These are phyloP conservation scores for Colletotrichum shisoi DNA, from an alignment of 2,329 filamentous ascomycete genomes.

Conservation along the genomic window DNA sequence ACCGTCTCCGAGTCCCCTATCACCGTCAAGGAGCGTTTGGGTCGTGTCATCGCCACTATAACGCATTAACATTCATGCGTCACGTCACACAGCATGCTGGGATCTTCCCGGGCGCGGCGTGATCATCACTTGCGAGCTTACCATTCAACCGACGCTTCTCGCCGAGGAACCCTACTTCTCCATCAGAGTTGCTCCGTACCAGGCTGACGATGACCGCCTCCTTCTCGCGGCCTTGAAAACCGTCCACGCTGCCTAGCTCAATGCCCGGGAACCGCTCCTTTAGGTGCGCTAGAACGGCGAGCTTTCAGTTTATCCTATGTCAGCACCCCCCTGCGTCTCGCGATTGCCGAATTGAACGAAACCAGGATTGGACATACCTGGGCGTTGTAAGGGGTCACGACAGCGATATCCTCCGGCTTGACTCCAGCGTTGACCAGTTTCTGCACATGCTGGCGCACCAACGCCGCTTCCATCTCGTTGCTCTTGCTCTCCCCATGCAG, in stretches of 20 bases:
- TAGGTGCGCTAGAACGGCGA: slow-evolving; percentile 79
- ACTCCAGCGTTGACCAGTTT: slow-evolving; percentile 82
- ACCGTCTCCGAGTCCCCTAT: slow-evolving; percentile 96
- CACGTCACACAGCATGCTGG: slow-evolving; percentile 7
- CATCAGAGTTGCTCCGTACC: slow-evolving; percentile 87
- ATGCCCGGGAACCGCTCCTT: slow-evolving; percentile 84
- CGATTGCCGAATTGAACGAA: neutral
- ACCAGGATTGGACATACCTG: slow-evolving; percentile 67
- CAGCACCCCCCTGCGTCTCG: slow-evolving; percentile 36
- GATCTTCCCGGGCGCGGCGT: slow-evolving; percentile 16
- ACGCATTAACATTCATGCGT: slow-evolving; percentile 45
- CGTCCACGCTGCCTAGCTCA: slow-evolving; percentile 95
- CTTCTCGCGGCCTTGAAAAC: slow-evolving; percentile 96
- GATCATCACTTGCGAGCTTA: slow-evolving; percentile 54
- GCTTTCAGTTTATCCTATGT: slow-evolving; percentile 54
- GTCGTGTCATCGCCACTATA: slow-evolving; percentile 95
- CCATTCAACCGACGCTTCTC: slow-evolving; percentile 93
- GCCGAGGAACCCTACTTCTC: slow-evolving; percentile 90
- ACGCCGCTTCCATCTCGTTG: slow-evolving; percentile 86
- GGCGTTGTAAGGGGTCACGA: slow-evolving; percentile 96
- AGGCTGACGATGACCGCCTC: slow-evolving; percentile 92
- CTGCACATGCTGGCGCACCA: slow-evolving; percentile 80
- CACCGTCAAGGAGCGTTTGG: slow-evolving; percentile 86
- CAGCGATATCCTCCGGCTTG: slow-evolving; percentile 82
- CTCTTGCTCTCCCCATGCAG: slow-evolving; percentile 74